These are phyloP conservation scores for Apostasia shenzhenica DNA, from an alignment of 106 monocot species.

Conservation along the genomic window DNA sequence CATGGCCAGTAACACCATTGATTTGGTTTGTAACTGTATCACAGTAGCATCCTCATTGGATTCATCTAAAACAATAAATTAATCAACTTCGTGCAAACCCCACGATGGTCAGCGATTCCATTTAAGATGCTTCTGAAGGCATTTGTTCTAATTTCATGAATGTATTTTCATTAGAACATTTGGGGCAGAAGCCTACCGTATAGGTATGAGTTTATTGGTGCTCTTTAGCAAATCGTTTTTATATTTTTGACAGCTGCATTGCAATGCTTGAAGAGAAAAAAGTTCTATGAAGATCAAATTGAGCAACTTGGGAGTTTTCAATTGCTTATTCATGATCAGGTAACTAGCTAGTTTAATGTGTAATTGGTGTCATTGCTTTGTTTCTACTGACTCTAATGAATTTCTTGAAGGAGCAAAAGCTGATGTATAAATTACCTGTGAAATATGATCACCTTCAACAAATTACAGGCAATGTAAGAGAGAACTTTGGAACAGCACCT, in stretches of 20 bases:
- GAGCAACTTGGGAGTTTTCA: slow-evolving; percentile 59
- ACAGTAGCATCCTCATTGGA: too few species aligned
- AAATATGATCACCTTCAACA: not conserved
- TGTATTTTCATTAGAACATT: not conserved
- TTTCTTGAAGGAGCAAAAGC: slow-evolving; percentile 38
- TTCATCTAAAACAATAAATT: too few species aligned
- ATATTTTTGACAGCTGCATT: slow-evolving; percentile 43
- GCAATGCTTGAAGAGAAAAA: slow-evolving; percentile 78
- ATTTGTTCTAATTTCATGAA: not conserved
- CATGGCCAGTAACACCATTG: too few species aligned
- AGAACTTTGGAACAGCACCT: not conserved
- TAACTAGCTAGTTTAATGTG: slow-evolving; percentile 8
- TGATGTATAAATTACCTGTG: slow-evolving; percentile 13
- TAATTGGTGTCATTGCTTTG: not conserved
- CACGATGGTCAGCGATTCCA: not conserved
- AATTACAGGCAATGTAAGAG: not conserved
- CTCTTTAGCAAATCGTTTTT: not conserved
- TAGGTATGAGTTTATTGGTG: not conserved
- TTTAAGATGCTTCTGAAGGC: not conserved
- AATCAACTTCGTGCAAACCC: not conserved
- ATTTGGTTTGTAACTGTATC: too few species aligned
- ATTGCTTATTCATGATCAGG: slow-evolving; percentile 66
- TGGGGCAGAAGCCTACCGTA: not conserved
- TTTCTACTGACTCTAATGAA: not conserved
- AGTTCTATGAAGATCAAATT: slow-evolving; percentile 68